A percentile compares a stretch with the other conserved stretches of the same genome.
These are phyloP conservation scores for Phytophthora pistaciae DNA, from an alignment of 352 stramenopile genomes.

Conservation along the genomic window DNA sequence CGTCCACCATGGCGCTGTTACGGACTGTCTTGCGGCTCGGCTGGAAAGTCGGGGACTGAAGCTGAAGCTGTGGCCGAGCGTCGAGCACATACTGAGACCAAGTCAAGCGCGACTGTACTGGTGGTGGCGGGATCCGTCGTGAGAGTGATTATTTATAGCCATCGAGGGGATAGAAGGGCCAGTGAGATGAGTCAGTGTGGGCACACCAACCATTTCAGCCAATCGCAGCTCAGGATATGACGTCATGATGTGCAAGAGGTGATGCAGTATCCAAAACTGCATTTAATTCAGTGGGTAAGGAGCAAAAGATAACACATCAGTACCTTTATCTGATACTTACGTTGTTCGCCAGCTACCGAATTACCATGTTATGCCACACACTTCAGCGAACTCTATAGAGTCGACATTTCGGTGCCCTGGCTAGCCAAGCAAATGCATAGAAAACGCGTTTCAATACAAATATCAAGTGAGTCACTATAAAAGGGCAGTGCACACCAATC, in stretches of 20 bases:
- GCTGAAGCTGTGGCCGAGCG: slow-evolving; percentile 23
- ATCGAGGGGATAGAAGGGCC: slow-evolving; percentile 12
- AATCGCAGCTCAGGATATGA: slow-evolving; percentile 13
- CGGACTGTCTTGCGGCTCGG: slow-evolving; percentile 9
- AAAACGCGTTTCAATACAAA: no score
- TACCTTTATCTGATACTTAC: background rate
- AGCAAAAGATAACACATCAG: background rate
- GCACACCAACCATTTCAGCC: slow-evolving; percentile 3
- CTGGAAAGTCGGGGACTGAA: slow-evolving; percentile 42
- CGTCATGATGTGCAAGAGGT: slow-evolving; percentile 33
- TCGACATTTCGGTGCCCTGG: no score
- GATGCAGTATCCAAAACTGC: slow-evolving; percentile 17
- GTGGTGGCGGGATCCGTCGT: slow-evolving; percentile 28
- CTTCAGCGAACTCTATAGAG: no score
- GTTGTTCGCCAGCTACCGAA: background rate
- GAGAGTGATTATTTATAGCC: slow-evolving; percentile 18
- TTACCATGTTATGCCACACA: no score
- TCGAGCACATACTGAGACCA: background rate
- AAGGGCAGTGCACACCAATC: no score
- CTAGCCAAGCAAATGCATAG: no score
- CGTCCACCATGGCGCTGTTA: slow-evolving; percentile 64
- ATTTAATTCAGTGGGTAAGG: background rate
- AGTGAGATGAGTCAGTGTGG: slow-evolving; percentile 1
- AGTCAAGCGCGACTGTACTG: slow-evolving; percentile 26
- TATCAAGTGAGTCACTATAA: no score